phyloP scores from a whole-genome alignment of 495 filamentous ascomycete species.

The Penicillium manginii region DNA sequence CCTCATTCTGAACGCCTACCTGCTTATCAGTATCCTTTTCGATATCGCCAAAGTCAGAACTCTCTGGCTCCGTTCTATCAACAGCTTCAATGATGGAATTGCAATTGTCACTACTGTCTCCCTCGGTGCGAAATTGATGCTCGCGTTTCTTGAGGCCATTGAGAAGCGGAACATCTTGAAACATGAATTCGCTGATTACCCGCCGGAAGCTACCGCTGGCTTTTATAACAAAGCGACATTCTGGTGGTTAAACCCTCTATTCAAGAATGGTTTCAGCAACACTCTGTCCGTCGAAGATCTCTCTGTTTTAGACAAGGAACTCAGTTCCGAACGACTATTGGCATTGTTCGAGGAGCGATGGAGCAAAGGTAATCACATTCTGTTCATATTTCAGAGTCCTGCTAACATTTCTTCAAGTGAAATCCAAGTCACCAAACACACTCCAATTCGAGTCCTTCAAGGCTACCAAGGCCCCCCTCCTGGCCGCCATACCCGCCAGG shows the following conservation, averaged over 20 bases:
- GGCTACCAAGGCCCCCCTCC: conserved; percentile 51
- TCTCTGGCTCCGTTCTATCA: conserved; percentile 55
- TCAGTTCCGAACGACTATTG: conserved; percentile 46
- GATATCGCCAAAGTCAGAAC: conserved; percentile 60
- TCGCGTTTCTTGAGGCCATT: conserved; percentile 57
- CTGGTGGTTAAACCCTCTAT: conserved; percentile 62
- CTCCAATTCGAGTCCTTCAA: conserved; percentile 52
- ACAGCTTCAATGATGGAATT: conserved; percentile 35
- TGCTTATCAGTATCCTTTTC: conserved; percentile 62
- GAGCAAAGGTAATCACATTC: conserved; percentile 30
- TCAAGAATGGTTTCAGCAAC: conserved; percentile 51
- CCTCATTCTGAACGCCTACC: conserved; percentile 60
- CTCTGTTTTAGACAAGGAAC: conserved; percentile 45
- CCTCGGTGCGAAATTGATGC: conserved; percentile 49
- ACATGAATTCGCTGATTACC: conserved; percentile 43
- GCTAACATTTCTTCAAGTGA: conserved; percentile 29
- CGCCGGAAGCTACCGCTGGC: conserved; percentile 63
- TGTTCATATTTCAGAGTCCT: neutral
- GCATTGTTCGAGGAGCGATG: conserved; percentile 36
- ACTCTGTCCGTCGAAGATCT: conserved; percentile 51
- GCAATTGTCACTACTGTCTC: conserved; percentile 52
- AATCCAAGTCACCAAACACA: conserved; percentile 38
- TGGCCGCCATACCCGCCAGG: conserved; percentile 55
- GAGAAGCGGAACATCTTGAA: conserved; percentile 57
- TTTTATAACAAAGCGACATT: conserved; percentile 57